Evolutionary conservation across 805 yeast species (phyloP), one percentile per base, ranked within the genome.

Genomic region (Myxozyma udenii): DNA sequence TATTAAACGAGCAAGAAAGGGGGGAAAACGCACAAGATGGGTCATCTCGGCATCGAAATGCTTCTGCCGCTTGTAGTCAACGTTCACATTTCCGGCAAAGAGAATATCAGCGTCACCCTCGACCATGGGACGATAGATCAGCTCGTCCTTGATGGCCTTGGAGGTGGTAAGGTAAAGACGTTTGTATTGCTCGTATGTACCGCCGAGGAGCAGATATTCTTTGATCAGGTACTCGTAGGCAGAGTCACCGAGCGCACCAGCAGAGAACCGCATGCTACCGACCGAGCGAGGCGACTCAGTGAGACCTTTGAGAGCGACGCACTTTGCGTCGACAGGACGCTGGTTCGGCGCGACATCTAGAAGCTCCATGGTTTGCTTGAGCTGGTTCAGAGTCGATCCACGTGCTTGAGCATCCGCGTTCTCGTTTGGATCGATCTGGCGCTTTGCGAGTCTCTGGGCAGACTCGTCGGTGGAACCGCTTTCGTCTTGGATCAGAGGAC

Each of bases 191-290:
- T 65, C 62, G 40, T 66, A 65, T 2, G 67, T 65, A 16, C 71
- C 68, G 22, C 69, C 65, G 33, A 78, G 64, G 9, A 78, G 65
- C 48, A 74, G 74, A 52, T 65, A 73, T 61, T 75, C 71, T 63
- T 79, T 79, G 45, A 78, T 69, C 50, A 77, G 61, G 60, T 75
- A 77, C 58, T 75, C 80, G 58, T 76, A 78, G 40, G 73, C 71
- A 0, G 79, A 74, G 54, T 75, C 79, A 16, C 69, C 71, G 9
- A 70, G 61, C 0, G 74, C 77, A 12, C 77, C 78, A 4, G 74
- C 50, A 1, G 76, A 46, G 39, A 18, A 48, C 33, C 42, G 37
- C 12, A 32, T 19, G 26, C 36, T 9, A 6, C 23, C 7, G 7
- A 25, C 38, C 23, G n/a, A 19, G 2, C 39, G 47, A 3, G 23